phyloP scores from a whole-genome alignment of 495 filamentous ascomycete species.

The Chlorociboria aeruginascens region DNA sequence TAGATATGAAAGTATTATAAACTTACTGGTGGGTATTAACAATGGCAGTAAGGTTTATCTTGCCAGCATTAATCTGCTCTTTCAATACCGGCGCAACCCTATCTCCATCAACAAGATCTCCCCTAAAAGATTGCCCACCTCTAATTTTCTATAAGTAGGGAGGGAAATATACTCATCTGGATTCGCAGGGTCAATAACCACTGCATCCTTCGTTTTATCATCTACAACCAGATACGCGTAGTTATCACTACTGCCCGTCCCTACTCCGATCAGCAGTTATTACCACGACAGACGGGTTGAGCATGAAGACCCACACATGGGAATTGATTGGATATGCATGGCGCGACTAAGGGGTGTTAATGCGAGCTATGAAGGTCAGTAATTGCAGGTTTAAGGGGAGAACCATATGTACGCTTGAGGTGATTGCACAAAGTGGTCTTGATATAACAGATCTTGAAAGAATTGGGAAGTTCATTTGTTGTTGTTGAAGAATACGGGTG shows the following conservation, averaged over 20 bases:
- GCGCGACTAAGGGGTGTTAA: constrained; percentile 6
- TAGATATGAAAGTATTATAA: neutral
- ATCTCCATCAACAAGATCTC: constrained; percentile 1
- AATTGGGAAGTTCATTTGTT: constrained; percentile 23
- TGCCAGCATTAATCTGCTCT: constrained; percentile 52
- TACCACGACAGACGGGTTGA: neutral
- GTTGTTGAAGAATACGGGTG: too few species aligned
- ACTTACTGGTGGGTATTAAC: constrained; percentile 94
- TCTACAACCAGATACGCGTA: constrained; percentile 95
- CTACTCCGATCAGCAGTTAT: constrained; percentile 29
- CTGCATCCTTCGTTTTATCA: constrained; percentile 81
- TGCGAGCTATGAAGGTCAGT: constrained; percentile 6
- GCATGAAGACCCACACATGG: constrained; percentile 70
- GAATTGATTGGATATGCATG: constrained; percentile 97
- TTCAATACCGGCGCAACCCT: constrained; percentile 77
- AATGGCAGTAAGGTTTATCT: constrained; percentile 77
- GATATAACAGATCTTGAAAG: constrained; percentile 18
- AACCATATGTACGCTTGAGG: constrained; percentile 20
- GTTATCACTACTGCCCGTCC: constrained; percentile 84
- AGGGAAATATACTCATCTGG: constrained; percentile 63
- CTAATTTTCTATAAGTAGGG: too few species aligned
- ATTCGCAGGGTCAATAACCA: constrained; percentile 90
- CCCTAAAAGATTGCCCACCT: neutral
- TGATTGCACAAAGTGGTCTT: constrained; percentile 18
- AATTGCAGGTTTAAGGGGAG: constrained; percentile 3